phyloP scores from a whole-genome alignment of 2,329 filamentous ascomycete genomes.

The Ophiostoma piceae region DNA sequence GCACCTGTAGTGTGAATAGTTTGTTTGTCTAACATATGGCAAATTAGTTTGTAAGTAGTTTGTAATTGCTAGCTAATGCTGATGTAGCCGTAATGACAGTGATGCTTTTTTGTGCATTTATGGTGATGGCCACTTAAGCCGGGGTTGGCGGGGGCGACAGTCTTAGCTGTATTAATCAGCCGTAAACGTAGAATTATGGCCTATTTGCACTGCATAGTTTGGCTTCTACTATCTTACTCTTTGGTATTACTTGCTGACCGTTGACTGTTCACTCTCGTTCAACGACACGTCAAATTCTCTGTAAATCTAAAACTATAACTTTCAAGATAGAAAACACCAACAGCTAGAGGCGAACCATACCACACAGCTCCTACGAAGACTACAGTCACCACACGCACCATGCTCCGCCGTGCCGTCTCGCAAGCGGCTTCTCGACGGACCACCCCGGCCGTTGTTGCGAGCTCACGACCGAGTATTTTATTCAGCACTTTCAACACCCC shows the following conservation, averaged over 20 bases:
- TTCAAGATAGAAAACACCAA: neutral
- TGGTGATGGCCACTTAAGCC: neutral
- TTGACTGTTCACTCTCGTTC: neutral
- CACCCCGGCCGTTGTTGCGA: slow-evolving; percentile 14
- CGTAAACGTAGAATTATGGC: neutral
- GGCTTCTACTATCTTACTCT: neutral
- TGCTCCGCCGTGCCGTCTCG: slow-evolving; percentile 24
- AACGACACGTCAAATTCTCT: neutral
- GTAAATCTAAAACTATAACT: neutral
- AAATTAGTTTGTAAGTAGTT: neutral
- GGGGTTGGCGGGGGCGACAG: neutral
- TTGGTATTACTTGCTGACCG: too few species aligned
- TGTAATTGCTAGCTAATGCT: neutral
- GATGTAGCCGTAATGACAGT: neutral
- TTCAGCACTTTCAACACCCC: neutral
- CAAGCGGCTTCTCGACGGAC: slow-evolving; percentile 23
- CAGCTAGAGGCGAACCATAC: neutral
- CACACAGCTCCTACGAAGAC: neutral
- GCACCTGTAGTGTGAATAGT: neutral
- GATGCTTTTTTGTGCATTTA: neutral
- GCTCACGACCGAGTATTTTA: neutral
- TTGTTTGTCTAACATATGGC: neutral
- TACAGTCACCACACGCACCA: neutral
- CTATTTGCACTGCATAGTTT: neutral
- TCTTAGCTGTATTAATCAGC: neutral